Evolutionary conservation across 306 rosid species (phyloP), one percentile per base, ranked within the genome.

Genomic region (Clitoria ternatea): DNA sequence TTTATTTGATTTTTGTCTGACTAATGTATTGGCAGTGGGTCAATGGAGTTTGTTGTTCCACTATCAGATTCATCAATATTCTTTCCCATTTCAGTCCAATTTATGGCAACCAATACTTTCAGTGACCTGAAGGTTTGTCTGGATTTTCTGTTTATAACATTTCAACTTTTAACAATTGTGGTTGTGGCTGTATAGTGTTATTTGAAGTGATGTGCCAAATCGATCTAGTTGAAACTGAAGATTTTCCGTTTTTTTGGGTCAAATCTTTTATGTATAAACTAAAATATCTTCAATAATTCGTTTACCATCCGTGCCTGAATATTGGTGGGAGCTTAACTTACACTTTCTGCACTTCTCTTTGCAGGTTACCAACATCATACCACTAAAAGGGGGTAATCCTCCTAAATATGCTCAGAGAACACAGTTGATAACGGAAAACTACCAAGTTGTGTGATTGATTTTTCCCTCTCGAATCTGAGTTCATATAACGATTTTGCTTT

Each of bases 31-130:
- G 75, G 76, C 90, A 94, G 98, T 80, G 97, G 98, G 54, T 88
- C 97, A 1, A 72, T 90, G 96, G 97, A 90, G 77, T 94, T 94
- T 73, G 97, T 90, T 69, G 96, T 94, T 81, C 97, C 97, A 13
- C 89, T 80, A 56, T 85, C 90, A 12, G 97, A 94, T 74, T 80
- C 98, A 70, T 90, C 97, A 20, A 69, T 81, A 55, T 93, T 93
- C 81, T 90, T 93, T 71, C 97, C 97, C 59, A 90, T 93, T 74
- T 90, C 97, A 59, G 93, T 90, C 12, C 74, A 84, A 10, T 93
- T 93, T 76, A 69, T 87, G 65, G 96, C 97, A 22, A 61, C 96
- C 12, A 88, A 76, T 36, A 93, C 97, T 47, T 93, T 86, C 67
- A 88, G 98, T 71, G 94, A 93, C 71, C 79, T 93, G 45, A 93